phyloP scores from a whole-genome alignment of 345 rosid genomes.

The Eucalyptus victrix region DNA sequence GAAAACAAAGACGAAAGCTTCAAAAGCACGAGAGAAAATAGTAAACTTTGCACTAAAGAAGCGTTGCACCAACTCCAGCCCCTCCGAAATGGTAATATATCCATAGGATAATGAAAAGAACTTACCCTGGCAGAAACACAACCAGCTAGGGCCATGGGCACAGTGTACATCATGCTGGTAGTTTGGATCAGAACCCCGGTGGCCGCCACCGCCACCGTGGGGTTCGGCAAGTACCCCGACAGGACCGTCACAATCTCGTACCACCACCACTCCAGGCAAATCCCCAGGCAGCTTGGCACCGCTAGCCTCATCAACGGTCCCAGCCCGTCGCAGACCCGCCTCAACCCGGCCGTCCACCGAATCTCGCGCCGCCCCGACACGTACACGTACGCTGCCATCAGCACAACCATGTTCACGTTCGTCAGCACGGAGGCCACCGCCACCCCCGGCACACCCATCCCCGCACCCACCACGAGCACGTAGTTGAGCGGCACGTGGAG shows the following conservation, averaged over 20 bases:
- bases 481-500: constrained; percentile 90
- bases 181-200: constrained; percentile 94
- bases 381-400: constrained; percentile 80
- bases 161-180: constrained; percentile 96
- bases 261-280: constrained; percentile 99
- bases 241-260: constrained; percentile 84
- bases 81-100: background rate
- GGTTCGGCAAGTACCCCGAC: constrained; percentile 87
- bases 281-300: constrained; percentile 89
- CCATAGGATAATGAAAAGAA: background rate
- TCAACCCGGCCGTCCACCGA: constrained; percentile 30
- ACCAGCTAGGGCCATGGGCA: constrained; percentile 98
- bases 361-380: constrained; percentile 41
- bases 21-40: background rate
- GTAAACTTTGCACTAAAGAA: background rate
- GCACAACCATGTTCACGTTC: constrained; percentile 68
- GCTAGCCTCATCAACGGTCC: constrained; percentile 75
- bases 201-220: constrained; percentile 81
- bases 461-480: constrained; percentile 35
- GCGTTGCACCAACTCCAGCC: background rate
- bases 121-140: constrained; percentile 97
- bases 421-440: constrained; percentile 90
- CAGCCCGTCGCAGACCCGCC: constrained; percentile 42
- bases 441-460: constrained; percentile 83
- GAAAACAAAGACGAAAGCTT: background rate